Base-by-base conservation (phyloP, 2,329 filamentous ascomycete species). In the Aspergillus phoenicis region DNA sequence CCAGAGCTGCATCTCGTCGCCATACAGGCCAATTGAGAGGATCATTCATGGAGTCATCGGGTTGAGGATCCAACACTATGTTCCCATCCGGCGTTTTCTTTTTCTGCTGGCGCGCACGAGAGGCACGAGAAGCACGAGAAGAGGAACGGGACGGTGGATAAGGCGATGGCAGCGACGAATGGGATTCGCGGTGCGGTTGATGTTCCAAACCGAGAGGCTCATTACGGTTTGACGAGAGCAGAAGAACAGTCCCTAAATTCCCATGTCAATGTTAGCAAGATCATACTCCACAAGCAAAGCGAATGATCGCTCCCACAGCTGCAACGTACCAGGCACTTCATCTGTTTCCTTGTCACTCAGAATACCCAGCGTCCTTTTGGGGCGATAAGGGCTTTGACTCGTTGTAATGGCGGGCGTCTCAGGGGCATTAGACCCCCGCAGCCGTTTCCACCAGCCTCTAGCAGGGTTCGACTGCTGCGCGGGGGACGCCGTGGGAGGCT, bases 31-130 rank as follows among this genome's bases (percentile, higher is more conserved):
- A 98, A 74, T 98, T 98, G 59, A 98, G 80, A 1, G 94, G 94
- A 70, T 98, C 94, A 66, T 98, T 97, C 55, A 84, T 81, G 0
- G 91, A 93, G 55, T 97, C 93, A 62, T 97, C 93, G 0, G 94
- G 94, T 73, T 98, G 94, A 0, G 94, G 94, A 0, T 96, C 90
- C 13, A 98, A 81, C 58, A 98, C 92, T 69, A 97, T 92, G 63
- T 86, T 85, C 15, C 93, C 93, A 73, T 97, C 90, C 38, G 84
- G 78, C 2, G 93, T 97, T 66, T 83, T 89, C 81, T 97, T 97
- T 78, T 87, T 86, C 49, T 68, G 62, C 15, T 73, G 70, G 13
- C 65, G 66, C 0, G 69, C 70, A 22, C 73, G 74, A 36, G 33
- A 36, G 33, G 33, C 33, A 22, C 73, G 74, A n/a, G 76, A 78